Base-by-base conservation (phyloP, 371 early-diverging fungal genomes). In the Mucor irregularis region DNA sequence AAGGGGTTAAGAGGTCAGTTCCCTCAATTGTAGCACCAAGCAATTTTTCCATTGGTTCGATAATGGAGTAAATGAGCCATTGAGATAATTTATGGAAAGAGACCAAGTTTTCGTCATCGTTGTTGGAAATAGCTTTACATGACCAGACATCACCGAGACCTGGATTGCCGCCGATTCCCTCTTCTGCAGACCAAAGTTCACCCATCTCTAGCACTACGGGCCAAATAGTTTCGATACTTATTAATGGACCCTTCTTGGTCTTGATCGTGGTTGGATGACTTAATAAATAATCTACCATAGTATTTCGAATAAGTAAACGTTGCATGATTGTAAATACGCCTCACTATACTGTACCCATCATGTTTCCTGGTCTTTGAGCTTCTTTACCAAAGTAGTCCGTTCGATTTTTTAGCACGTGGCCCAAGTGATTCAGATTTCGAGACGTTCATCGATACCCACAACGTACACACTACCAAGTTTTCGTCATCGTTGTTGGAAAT, bases 31-130 rank as follows among this genome's bases (percentile, higher is more conserved):
- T 77, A 24, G 92, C 73, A 25, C 78, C 78, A 17, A 86, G 61
- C 25, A 90, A 60, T 35, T 78, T 82, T 44, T 81, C 80, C 51
- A 95, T 72, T 0, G 92, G 91, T 47, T 95, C 97, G 68, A 94
- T 84, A 40, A 95, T 73, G 0, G 94, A 93, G 71, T 94, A 95
- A 21, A 92, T 88, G 35, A 96, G 83, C 97, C 97, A 96, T 69
- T 95, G 94, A 4, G 93, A 90, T 44, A 96, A 77, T 53, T 93
- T 94, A 71, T 96, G 95, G 74, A 95, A 95, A 10, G 91, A 70
- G 7, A 94, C 87, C 31, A 83, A 70, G 26, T 75, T 70, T 5
- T 68, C 49, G 29, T 37, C 39, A 24, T 22, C 30, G 14, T 28
- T 16, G 4, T 47, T 50, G 14, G 58, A 49, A 5, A 74, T 59